Evolutionary conservation across 371 early-diverging fungal genomes (phyloP).

Genomic region (Sporodiniella umbellata): DNA sequence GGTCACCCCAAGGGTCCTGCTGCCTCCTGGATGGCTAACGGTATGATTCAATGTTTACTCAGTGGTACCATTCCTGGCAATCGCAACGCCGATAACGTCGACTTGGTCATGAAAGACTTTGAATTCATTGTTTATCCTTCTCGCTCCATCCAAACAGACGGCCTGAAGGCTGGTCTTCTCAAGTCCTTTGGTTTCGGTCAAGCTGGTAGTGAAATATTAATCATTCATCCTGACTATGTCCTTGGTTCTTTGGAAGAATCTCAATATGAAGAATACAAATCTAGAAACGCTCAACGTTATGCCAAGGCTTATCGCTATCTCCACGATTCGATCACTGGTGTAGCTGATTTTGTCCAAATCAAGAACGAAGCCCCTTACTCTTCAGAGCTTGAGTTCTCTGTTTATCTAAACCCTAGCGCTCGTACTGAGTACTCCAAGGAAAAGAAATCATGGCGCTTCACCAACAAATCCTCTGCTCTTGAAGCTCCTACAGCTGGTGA

Average conservation of each 20-base stretch:
- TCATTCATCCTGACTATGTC: conserved; percentile 92
- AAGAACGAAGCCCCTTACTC: conserved; percentile 90
- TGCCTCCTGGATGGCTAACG: conserved; percentile 98
- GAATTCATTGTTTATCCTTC: conserved; percentile 87
- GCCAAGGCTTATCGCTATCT: conserved; percentile 87
- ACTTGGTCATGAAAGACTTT: conserved; percentile 73
- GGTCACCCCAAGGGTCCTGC: conserved; percentile 98
- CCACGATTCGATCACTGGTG: conserved; percentile 90
- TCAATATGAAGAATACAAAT: conserved; percentile 72
- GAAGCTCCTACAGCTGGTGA: conserved; percentile 41
- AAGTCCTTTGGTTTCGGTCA: conserved; percentile 98
- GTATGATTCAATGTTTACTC: conserved; percentile 83
- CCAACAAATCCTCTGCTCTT: conserved; percentile 45
- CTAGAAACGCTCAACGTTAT: conserved; percentile 73
- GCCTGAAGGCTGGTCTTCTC: conserved; percentile 90
- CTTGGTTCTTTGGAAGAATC: conserved; percentile 74
- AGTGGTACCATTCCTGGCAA: conserved; percentile 94
- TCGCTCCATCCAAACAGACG: conserved; percentile 87
- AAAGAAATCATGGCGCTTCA: conserved; percentile 75
- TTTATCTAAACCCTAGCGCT: conserved; percentile 91
- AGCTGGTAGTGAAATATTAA: conserved; percentile 90
- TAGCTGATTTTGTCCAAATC: conserved; percentile 82
- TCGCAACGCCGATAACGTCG: conserved; percentile 95
- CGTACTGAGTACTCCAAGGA: conserved; percentile 80
- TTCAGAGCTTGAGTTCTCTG: conserved; percentile 77